These are phyloP conservation scores for Sporothrix pseudoabietina DNA, from an alignment of 2,329 filamentous ascomycete genomes.

Conservation along the genomic window DNA sequence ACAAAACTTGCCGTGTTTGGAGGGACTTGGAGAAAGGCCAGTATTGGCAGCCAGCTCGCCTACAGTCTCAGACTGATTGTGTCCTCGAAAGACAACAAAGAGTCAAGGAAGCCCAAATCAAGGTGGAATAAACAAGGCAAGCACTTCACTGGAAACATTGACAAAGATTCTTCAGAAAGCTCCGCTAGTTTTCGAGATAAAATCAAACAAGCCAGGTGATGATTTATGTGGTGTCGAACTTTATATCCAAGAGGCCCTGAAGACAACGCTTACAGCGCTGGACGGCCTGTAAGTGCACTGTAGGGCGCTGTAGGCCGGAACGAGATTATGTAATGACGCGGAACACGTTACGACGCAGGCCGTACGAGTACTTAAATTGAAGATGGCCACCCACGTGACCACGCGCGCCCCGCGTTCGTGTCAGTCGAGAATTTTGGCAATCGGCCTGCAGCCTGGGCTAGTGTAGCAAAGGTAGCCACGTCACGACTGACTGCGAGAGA, in stretches of 20 bases:
- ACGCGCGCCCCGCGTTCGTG: slow-evolving; percentile 23
- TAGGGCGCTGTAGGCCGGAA: neutral
- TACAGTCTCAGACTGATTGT: neutral
- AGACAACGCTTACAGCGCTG: neutral
- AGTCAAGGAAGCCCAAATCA: neutral
- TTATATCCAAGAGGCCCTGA: too few relatives aligned
- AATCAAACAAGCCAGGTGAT: too few relatives aligned
- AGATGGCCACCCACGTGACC: neutral
- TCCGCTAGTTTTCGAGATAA: too few relatives aligned
- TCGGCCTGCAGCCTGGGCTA: neutral
- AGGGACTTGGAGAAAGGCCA: too few relatives aligned
- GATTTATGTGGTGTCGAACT: too few relatives aligned
- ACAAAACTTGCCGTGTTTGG: neutral
- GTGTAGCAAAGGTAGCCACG: too few relatives aligned
- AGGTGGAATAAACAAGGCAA: neutral
- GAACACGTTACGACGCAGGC: too few relatives aligned
- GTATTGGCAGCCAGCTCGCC: neutral
- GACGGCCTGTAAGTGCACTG: neutral
- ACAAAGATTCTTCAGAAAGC: too few relatives aligned
- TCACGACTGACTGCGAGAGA: neutral
- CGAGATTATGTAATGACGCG: neutral
- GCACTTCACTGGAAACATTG: too few relatives aligned
- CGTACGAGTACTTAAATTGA: neutral
- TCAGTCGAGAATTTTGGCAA: neutral
- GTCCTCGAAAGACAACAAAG: neutral